phyloP scores from a whole-genome alignment of 2,329 filamentous ascomycete species.

The Lasiodiplodia hormozganensis region DNA sequence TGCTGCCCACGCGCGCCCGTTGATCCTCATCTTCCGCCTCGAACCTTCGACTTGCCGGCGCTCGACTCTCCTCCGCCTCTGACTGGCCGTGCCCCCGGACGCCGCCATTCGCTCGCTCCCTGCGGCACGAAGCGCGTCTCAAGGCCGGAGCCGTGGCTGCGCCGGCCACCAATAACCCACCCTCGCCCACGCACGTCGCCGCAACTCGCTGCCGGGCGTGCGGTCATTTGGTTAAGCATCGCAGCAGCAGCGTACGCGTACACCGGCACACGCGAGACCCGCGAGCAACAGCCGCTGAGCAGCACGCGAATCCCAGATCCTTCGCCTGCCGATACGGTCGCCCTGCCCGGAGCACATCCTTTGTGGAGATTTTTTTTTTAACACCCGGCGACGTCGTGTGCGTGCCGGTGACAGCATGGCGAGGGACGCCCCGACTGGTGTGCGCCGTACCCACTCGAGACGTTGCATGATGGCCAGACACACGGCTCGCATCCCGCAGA shows the following conservation, averaged over 20 bases:
- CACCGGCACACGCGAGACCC: slow-evolving; percentile 1
- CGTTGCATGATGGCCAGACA: slow-evolving; percentile 18
- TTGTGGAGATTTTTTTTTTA: not conserved
- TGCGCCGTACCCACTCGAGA: slow-evolving; percentile 18
- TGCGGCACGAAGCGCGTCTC: slow-evolving; percentile 29
- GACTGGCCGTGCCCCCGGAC: slow-evolving; percentile 6
- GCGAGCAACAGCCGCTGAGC: slow-evolving; percentile 12
- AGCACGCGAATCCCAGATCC: slow-evolving; percentile 8
- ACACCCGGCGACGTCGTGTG: slow-evolving; percentile 1
- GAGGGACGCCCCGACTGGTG: slow-evolving; percentile 5
- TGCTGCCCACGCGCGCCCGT: slow-evolving; percentile 20
- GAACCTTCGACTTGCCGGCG: slow-evolving; percentile 17
- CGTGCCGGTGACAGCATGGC: slow-evolving; percentile 12
- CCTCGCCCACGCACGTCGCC: slow-evolving; percentile 6
- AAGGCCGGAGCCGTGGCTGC: slow-evolving; percentile 29
- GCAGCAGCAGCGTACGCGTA: slow-evolving; percentile 8
- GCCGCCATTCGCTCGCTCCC: slow-evolving; percentile 23
- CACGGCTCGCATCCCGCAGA: slow-evolving; percentile 17
- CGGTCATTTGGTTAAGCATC: not conserved
- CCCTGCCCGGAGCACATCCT: not conserved
- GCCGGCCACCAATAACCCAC: slow-evolving; percentile 11
- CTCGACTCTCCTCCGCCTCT: slow-evolving; percentile 5
- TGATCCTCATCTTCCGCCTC: slow-evolving; percentile 16
- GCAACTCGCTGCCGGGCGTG: slow-evolving; percentile 4
- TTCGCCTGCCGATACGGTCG: not conserved